A percentile compares a stretch with the other conserved stretches of the same genome.
Evolutionary conservation across 306 rosid genomes (phyloP).

Genomic region (Hylodesmum podocarpum): DNA sequence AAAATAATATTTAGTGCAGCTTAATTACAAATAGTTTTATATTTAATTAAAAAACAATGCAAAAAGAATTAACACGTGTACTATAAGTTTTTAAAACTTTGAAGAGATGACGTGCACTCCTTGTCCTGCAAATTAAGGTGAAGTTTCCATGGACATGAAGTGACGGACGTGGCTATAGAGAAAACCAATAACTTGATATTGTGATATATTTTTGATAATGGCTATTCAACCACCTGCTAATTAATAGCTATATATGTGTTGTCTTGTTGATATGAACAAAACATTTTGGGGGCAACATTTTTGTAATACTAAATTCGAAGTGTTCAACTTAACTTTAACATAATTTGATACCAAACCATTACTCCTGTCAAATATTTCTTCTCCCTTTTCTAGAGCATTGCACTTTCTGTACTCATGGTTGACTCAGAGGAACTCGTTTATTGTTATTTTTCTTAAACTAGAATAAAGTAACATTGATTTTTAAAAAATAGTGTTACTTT

Average conservation of each 20-base stretch:
- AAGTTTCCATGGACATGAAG: neutral
- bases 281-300: neutral
- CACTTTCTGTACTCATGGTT: neutral
- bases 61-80: neutral
- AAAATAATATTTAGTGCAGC: neutral
- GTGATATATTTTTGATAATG: slow-evolving; percentile 20
- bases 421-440: neutral
- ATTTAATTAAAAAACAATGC: too few species aligned
- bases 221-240: slow-evolving; percentile 29
- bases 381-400: neutral
- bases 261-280: neutral
- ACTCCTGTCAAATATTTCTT: neutral
- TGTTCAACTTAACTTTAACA: neutral
- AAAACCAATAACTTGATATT: slow-evolving; percentile 21
- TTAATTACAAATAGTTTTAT: too few species aligned
- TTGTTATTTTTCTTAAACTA: too few species aligned
- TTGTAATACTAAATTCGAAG: neutral
- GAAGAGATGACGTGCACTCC: neutral
- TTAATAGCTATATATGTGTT: neutral
- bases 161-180: slow-evolving; percentile 1
- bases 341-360: neutral
- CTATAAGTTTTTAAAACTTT: neutral
- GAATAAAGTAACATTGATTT: too few species aligned
- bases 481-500: too few species aligned
- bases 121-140: neutral